Evolutionary conservation across 257 asterid genomes (phyloP), one percentile per base, ranked within the genome.

Genomic region (Fraxinus cuspidata): DNA sequence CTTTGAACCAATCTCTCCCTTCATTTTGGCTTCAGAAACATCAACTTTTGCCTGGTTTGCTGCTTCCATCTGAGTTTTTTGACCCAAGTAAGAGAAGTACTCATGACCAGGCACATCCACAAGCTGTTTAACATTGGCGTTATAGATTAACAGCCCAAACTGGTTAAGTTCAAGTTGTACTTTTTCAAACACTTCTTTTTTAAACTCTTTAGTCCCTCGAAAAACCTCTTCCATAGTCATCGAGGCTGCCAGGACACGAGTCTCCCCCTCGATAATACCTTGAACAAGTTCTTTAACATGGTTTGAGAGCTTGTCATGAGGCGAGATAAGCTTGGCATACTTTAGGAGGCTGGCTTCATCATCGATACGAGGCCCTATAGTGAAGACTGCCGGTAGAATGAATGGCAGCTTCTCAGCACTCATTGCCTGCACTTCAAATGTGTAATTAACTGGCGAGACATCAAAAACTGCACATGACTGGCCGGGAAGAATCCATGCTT

Each of bases 251-350:
- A 89, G 74, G 8, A 91, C 96, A 0, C 96, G 81, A 3, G 96
- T 91, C 81, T 91, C 96, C 0, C 96, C 97, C 66, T 88, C 94
- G 38, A 91, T 89, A 11, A 91, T 63, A 6, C 96, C 94, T 86
- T 88, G 84, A 1, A 88, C 94, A 4, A 91, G 91, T 5, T 91
- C 91, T 0, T 70, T 86, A 34, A 89, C 90, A 47, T 91, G 94
- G 79, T 78, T 67, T 3, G 97, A 91, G 80, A 74, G 84, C 79
- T 85, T 88, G 76, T 89, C 90, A 38, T 88, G 92, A 2, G 92
- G 84, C 0, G 94, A 79, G 21, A 91, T 83, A 74, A 91, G 97
- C 81, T 78, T 88, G 37, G 94, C 94, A 23, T 89, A 91, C 75
- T 86, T 90, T 28, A 73, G 56, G 56, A 89, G 90, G 84, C 86